These are phyloP conservation scores for Blastomyces parvus DNA, from an alignment of 2,329 filamentous ascomycete species.

Conservation along the genomic window DNA sequence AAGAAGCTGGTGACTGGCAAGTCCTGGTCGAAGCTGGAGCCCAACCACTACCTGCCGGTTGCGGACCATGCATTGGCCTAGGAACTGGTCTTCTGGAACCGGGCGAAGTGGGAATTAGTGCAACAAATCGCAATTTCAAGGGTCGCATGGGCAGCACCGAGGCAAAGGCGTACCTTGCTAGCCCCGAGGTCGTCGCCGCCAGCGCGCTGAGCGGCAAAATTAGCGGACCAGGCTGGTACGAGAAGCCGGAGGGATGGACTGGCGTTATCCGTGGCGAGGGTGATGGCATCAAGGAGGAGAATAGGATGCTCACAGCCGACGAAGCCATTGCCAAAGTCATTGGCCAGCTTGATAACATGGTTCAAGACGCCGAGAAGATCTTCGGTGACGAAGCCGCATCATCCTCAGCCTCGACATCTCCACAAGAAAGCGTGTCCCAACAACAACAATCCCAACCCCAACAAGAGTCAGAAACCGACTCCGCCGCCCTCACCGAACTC, in stretches of 20 bases:
- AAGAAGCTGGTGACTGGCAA: conserved; percentile 80
- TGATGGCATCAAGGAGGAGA: conserved; percentile 53
- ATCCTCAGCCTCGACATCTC: not conserved
- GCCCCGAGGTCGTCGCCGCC: conserved; percentile 84
- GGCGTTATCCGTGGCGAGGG: conserved; percentile 58
- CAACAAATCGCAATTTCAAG: conserved; percentile 83
- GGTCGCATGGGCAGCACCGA: conserved; percentile 76
- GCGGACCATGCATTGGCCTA: conserved; percentile 78
- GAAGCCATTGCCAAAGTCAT: conserved; percentile 64
- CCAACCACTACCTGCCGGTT: conserved; percentile 58
- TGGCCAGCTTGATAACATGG: conserved; percentile 1
- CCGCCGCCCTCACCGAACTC: conserved; percentile 51
- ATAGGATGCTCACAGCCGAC: conserved; percentile 57
- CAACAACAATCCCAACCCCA: not conserved
- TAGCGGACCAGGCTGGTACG: conserved; percentile 64
- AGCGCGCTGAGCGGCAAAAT: conserved; percentile 57
- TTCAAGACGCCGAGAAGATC: not conserved
- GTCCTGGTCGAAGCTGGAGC: conserved; percentile 71
- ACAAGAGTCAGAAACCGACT: not conserved
- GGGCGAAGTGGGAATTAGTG: conserved; percentile 78
- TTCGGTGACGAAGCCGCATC: not conserved
- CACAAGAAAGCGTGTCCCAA: not conserved
- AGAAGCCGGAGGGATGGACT: conserved; percentile 59
- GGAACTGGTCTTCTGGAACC: conserved; percentile 69
- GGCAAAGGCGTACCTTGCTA: conserved; percentile 76